A percentile compares a stretch with the other conserved stretches of the same genome.
phyloP scores from a whole-genome alignment of 495 filamentous ascomycete genomes.

The Xylaria castorea region DNA sequence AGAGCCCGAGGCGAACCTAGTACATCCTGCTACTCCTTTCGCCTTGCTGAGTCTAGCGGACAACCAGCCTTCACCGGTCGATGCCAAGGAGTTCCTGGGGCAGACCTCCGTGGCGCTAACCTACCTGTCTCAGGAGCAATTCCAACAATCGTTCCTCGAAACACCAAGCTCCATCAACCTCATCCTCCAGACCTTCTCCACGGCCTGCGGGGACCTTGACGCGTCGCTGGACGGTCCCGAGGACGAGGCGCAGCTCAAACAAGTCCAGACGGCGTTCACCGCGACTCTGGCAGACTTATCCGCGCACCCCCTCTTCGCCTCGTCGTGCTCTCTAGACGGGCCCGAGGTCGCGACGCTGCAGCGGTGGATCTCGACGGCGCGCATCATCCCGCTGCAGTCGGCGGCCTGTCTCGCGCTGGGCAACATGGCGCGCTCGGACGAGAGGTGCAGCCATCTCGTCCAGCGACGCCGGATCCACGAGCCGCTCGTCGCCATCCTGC shows the following conservation, averaged over 20 bases:
- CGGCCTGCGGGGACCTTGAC: constrained; percentile 39
- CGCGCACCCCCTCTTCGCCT: constrained; percentile 59
- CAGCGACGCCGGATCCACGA: constrained; percentile 59
- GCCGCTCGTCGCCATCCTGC: constrained; percentile 62
- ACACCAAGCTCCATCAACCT: constrained; percentile 38
- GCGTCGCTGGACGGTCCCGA: constrained; percentile 47
- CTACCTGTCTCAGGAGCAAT: constrained; percentile 51
- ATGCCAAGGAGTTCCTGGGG: constrained; percentile 46
- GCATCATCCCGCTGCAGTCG: constrained; percentile 61
- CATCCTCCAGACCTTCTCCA: constrained; percentile 44
- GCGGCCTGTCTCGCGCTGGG: constrained; percentile 78
- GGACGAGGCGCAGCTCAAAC: constrained; percentile 58
- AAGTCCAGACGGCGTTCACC: constrained; percentile 62
- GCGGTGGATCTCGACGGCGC: constrained; percentile 51
- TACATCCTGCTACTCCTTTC: constrained; percentile 43
- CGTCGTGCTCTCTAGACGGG: constrained; percentile 40
- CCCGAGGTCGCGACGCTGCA: constrained; percentile 57
- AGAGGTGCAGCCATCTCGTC: constrained; percentile 64
- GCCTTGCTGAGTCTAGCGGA: constrained; percentile 45
- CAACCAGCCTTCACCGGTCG: constrained; percentile 26
- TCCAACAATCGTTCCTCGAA: constrained; percentile 53
- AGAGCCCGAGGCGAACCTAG: constrained; percentile 47
- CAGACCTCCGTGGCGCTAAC: constrained; percentile 46
- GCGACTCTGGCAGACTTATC: constrained; percentile 69
- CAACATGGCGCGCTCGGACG: constrained; percentile 77